Conservation (phyloP, 2,329 filamentous ascomycete species). For the Apiospora sp. region DNA sequence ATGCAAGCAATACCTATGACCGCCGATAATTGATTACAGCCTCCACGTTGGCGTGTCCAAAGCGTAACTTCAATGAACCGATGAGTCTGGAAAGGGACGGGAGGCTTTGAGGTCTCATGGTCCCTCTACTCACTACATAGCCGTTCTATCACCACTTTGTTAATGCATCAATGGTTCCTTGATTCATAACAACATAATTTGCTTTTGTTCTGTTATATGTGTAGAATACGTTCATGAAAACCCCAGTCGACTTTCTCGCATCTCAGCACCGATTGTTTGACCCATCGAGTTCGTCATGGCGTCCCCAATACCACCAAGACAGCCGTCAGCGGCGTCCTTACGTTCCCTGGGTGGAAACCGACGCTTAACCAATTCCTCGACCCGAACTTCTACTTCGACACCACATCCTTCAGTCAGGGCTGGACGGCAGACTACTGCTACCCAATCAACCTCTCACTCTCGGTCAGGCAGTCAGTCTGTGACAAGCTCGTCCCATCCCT, state of each 20-base stretch:
- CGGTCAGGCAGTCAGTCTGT: constrained; percentile 35
- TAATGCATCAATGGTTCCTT: not conserved
- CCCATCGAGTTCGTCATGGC: not conserved
- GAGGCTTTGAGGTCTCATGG: not conserved
- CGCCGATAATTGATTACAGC: too few relatives aligned
- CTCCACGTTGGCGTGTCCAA: not conserved
- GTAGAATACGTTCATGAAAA: not conserved
- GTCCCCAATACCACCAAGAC: constrained; percentile 24
- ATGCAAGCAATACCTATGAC: too few relatives aligned
- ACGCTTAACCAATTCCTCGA: constrained; percentile 24
- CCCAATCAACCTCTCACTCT: constrained; percentile 39
- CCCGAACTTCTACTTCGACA: constrained; percentile 34
- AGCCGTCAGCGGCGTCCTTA: constrained; percentile 28
- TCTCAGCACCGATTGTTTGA: not conserved
- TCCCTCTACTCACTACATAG: not conserved
- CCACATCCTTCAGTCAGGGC: constrained; percentile 29
- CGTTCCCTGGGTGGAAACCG: constrained; percentile 27
- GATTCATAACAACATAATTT: too few relatives aligned
- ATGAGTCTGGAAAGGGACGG: not conserved
- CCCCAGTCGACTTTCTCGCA: not conserved
- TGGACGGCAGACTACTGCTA: constrained; percentile 36
- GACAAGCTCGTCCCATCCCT: constrained; percentile 38
- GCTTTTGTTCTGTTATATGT: not conserved
- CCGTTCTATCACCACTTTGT: not conserved
- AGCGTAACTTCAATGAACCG: not conserved